Conservation (phyloP, 2,329 filamentous ascomycete genomes). For the Orbilia javanica region DNA sequence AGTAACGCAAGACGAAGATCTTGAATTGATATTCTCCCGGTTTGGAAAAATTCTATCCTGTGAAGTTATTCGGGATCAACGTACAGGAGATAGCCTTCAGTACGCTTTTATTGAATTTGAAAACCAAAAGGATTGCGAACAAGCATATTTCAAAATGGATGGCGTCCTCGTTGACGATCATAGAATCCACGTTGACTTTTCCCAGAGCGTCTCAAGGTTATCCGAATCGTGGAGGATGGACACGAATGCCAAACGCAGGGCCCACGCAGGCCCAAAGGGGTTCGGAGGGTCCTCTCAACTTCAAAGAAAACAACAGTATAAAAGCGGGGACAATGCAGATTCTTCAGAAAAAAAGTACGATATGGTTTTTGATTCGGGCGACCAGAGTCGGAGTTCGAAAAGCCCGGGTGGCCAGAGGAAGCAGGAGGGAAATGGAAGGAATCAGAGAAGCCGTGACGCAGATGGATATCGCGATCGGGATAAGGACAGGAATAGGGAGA, state of each 20-base stretch:
- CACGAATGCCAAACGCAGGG: constrained; percentile 81
- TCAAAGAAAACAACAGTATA: constrained; percentile 91
- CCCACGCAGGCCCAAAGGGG: constrained; percentile 74
- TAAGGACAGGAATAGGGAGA: constrained; percentile 63
- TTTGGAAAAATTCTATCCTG: constrained; percentile 96
- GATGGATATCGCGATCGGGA: constrained; percentile 64
- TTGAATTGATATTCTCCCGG: constrained; percentile 95
- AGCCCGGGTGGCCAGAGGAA: constrained; percentile 62
- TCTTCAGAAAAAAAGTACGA: constrained; percentile 70
- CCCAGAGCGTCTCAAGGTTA: constrained; percentile 88
- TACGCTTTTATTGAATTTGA: constrained; percentile 99
- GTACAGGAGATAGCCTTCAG: constrained; percentile 93
- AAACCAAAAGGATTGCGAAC: constrained; percentile 90
- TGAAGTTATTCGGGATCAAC: constrained; percentile 93
- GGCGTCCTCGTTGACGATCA: constrained; percentile 96
- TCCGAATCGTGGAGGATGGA: constrained; percentile 89
- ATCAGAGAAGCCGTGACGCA: constrained; percentile 65
- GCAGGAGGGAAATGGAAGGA: constrained; percentile 63
- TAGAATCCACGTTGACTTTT: constrained; percentile 98
- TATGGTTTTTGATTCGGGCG: constrained; percentile 84
- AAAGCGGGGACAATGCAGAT: constrained; percentile 72
- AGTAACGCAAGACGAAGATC: constrained; percentile 91
- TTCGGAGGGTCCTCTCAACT: constrained; percentile 91
- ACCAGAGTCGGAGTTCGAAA: constrained; percentile 71
- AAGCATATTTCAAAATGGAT: constrained; percentile 99